Percentiles rank a stretch among this genome's conserved stretches.
Evolutionary conservation across 2,329 filamentous ascomycete species (phyloP).

Genomic region (Fusarium neocosmosporiellum): DNA sequence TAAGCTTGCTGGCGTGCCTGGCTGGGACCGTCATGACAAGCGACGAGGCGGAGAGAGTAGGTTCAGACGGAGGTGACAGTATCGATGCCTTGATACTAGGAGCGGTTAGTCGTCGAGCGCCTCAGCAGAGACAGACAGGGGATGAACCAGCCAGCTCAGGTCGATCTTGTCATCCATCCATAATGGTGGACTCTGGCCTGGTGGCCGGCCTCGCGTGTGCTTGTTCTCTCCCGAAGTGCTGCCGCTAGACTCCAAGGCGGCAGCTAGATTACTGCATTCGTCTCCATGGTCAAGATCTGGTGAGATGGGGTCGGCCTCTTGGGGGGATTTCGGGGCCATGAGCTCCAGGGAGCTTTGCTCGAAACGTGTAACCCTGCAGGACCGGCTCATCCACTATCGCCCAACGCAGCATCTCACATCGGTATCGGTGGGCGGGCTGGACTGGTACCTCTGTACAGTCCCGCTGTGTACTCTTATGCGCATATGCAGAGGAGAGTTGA

Average conservation of each 20-base stretch:
- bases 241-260: slow-evolving; percentile 15
- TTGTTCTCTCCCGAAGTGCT: slow-evolving; percentile 27
- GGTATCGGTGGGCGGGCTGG: neutral
- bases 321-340: slow-evolving; percentile 19
- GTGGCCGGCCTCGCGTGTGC: neutral
- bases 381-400: slow-evolving; percentile 34
- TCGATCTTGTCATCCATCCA: slow-evolving; percentile 3
- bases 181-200: neutral
- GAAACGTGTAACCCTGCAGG: slow-evolving; percentile 41
- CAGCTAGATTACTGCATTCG: slow-evolving; percentile 24
- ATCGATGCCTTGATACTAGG: slow-evolving; percentile 11
- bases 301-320: slow-evolving; percentile 15
- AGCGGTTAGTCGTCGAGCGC: slow-evolving; percentile 25
- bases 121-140: slow-evolving; percentile 16
- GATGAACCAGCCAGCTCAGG: slow-evolving; percentile 10
- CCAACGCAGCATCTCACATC: slow-evolving; percentile 37
- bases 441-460: neutral
- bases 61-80: slow-evolving; percentile 10
- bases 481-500: slow-evolving; percentile 41
- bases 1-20: slow-evolving; percentile 3
- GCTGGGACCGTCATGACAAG: slow-evolving; percentile 2
- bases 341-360: slow-evolving; percentile 36
- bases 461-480: slow-evolving; percentile 8
- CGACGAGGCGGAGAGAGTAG: neutral
- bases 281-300: slow-evolving; percentile 21